These are phyloP conservation scores for Sordariomycetes sp. DNA, from an alignment of 2,329 filamentous ascomycete species.

Conservation along the genomic window DNA sequence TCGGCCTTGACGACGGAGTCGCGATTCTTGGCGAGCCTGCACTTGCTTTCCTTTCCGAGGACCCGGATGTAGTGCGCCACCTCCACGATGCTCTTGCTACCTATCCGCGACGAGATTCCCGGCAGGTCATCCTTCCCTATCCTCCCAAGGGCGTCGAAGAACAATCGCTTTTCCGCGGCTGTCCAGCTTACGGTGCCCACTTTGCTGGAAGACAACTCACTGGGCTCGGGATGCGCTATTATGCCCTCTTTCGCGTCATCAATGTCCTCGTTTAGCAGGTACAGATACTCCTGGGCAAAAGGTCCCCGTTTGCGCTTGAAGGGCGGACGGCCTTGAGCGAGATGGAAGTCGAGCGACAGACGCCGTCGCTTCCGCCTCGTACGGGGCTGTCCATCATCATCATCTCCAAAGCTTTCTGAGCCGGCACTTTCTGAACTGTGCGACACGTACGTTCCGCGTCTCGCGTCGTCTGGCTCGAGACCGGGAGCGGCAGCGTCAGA, in stretches of 20 bases:
- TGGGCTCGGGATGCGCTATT: constrained; percentile 11
- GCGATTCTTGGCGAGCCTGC: constrained; percentile 30
- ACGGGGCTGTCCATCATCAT: not conserved
- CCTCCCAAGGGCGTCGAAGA: constrained; percentile 56
- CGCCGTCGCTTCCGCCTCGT: not conserved
- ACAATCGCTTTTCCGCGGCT: constrained; percentile 53
- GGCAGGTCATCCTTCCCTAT: constrained; percentile 52
- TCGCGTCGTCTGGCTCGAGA: not conserved
- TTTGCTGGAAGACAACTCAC: constrained; percentile 31
- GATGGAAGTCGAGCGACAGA: not conserved
- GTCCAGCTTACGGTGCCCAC: constrained; percentile 65
- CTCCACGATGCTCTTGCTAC: constrained; percentile 65
- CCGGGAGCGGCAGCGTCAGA: not conserved
- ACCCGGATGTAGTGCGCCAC: constrained; percentile 58
- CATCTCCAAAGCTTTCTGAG: not conserved
- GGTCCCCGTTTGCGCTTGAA: constrained; percentile 33
- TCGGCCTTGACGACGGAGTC: constrained; percentile 32
- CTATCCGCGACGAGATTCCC: constrained; percentile 52
- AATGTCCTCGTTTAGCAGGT: constrained; percentile 46
- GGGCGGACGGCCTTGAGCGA: constrained; percentile 14
- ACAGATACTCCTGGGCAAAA: constrained; percentile 35
- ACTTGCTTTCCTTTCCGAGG: constrained; percentile 32
- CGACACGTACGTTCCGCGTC: not conserved
- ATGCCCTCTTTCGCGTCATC: constrained; percentile 32
- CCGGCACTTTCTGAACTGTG: not conserved